Conservation (phyloP, 2,329 filamentous ascomycete genomes). For the Fusarium bactridioides region DNA sequence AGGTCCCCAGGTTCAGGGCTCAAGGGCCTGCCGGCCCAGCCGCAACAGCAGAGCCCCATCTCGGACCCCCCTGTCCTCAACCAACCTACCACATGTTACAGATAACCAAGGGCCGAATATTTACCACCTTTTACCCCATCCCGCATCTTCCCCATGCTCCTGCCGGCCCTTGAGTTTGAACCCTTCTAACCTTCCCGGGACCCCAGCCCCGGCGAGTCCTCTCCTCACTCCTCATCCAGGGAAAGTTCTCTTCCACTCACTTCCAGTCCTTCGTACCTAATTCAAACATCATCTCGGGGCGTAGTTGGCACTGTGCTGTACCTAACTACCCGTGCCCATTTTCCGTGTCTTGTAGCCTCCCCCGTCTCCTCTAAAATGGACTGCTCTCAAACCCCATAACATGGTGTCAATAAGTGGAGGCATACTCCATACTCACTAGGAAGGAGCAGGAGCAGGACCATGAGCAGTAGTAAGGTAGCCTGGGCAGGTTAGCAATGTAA, state of each 20-base stretch:
- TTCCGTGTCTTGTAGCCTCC: background rate
- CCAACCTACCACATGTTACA: slow-evolving; percentile 37
- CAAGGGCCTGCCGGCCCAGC: background rate
- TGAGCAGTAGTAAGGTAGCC: background rate
- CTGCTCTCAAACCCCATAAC: slow-evolving; percentile 31
- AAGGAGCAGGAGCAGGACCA: slow-evolving; percentile 1
- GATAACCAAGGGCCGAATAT: slow-evolving; percentile 34
- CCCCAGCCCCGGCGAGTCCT: slow-evolving; percentile 36
- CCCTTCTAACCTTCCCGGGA: slow-evolving; percentile 31
- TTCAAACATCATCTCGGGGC: slow-evolving; percentile 21
- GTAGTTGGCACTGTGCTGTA: slow-evolving; percentile 24
- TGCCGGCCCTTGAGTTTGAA: slow-evolving; percentile 9
- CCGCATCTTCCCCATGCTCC: slow-evolving; percentile 25
- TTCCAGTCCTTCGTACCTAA: slow-evolving; percentile 19
- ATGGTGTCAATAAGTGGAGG: slow-evolving; percentile 33
- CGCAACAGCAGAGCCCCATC: slow-evolving; percentile 40
- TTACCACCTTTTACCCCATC: slow-evolving; percentile 35
- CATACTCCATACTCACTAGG: slow-evolving; percentile 26
- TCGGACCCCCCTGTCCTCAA: slow-evolving; percentile 28
- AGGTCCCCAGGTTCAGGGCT: background rate
- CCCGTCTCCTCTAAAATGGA: slow-evolving; percentile 10
- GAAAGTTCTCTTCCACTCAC: background rate
- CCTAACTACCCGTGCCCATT: background rate
- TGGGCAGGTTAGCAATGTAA: slow-evolving; percentile 4
- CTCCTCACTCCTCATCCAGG: background rate